Percentiles rank a stretch among this genome's conserved stretches.
Conservation (phyloP, 2,329 filamentous ascomycete species). For the Trichoderma atrobrunneum region DNA sequence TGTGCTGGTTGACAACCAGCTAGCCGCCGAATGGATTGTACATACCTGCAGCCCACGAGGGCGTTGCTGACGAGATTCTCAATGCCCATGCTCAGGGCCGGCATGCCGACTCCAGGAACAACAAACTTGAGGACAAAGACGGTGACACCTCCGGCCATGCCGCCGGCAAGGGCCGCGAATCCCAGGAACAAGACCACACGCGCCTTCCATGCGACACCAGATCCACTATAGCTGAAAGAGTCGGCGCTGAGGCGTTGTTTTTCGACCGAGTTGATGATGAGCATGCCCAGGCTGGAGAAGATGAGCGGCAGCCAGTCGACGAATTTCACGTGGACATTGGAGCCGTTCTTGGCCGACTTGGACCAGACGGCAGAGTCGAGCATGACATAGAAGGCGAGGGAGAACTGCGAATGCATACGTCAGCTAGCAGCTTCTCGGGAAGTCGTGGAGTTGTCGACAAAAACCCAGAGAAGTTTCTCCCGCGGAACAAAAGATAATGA, state of each 20-base stretch:
- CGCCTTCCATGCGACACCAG: constrained; percentile 66
- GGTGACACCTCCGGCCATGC: constrained; percentile 67
- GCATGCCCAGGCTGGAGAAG: constrained; percentile 65
- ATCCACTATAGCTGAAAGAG: constrained; percentile 60
- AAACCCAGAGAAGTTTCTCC: too few relatives aligned
- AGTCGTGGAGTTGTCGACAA: background rate
- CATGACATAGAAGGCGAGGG: constrained; percentile 66
- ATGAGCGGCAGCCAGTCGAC: constrained; percentile 69
- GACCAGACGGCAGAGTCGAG: constrained; percentile 68
- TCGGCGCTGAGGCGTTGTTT: constrained; percentile 63
- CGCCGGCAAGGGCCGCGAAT: constrained; percentile 62
- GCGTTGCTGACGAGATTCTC: constrained; percentile 66
- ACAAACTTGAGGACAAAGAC: constrained; percentile 65
- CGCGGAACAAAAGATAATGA: background rate
- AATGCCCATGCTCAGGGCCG: constrained; percentile 61
- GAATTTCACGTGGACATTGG: constrained; percentile 60
- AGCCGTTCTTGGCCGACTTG: constrained; percentile 57
- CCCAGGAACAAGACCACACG: constrained; percentile 65
- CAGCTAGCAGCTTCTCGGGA: background rate
- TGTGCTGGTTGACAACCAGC: too few relatives aligned
- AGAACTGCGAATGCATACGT: constrained; percentile 48
- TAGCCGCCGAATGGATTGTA: constrained; percentile 12
- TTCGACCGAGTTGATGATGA: constrained; percentile 69
- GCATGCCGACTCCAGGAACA: constrained; percentile 56
- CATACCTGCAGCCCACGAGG: constrained; percentile 59